phyloP scores from a whole-genome alignment of 345 rosid species.

The Geranium brycei region DNA sequence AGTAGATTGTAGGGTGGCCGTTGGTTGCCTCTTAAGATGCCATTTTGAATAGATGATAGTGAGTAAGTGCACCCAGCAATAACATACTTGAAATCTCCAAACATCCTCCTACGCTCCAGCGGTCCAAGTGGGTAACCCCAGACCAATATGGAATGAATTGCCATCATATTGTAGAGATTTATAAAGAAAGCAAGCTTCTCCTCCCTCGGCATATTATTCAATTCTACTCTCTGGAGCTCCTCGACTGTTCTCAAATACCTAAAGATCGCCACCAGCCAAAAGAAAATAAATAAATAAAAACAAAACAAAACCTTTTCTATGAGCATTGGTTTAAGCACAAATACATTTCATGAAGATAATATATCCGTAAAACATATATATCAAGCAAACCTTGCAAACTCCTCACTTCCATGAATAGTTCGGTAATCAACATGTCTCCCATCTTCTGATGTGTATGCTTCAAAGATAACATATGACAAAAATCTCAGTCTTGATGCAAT shows the following conservation, averaged over 20 bases:
- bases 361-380: too few relatives aligned
- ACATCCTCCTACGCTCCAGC: constrained; percentile 53
- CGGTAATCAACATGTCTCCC: constrained; percentile 78
- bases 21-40: constrained; percentile 67
- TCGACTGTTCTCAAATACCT: constrained; percentile 71
- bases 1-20: constrained; percentile 66
- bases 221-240: constrained; percentile 69
- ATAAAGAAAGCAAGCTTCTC: constrained; percentile 72
- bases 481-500: constrained; percentile 60
- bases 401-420: constrained; percentile 90
- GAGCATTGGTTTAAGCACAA: not conserved
- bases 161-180: constrained; percentile 85
- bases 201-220: constrained; percentile 55
- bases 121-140: constrained; percentile 66
- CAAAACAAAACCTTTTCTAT: not conserved
- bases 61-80: constrained; percentile 65
- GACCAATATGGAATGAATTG: constrained; percentile 63
- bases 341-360: not conserved
- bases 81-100: constrained; percentile 70
- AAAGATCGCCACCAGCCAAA: constrained; percentile 1
- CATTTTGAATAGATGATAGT: constrained; percentile 73
- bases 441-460: constrained; percentile 62
- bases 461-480: constrained; percentile 50
- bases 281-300: constrained; percentile 8
- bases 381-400: constrained; percentile 61